A percentile compares a stretch with the other conserved stretches of the same genome.
Conservation (phyloP, 1,139 yeast species). For the Lodderomyces pseudojiufengensis region DNA sequence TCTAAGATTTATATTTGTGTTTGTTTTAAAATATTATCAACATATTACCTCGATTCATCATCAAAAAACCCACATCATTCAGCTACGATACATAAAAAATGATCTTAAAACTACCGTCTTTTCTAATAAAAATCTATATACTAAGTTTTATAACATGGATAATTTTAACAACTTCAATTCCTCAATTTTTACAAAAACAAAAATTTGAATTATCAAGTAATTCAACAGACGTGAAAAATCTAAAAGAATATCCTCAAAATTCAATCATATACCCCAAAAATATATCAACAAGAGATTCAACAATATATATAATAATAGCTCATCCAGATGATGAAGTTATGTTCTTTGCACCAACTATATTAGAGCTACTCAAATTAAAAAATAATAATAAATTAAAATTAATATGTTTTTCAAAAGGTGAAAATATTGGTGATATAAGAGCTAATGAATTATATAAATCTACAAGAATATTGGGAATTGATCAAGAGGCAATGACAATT, state of each 20-base stretch:
- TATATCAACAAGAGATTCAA: constrained; percentile 29
- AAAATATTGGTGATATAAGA: constrained; percentile 54
- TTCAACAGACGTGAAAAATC: constrained; percentile 31
- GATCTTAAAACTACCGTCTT: constrained; percentile 15
- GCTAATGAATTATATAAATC: constrained; percentile 56
- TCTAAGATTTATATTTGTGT: no score
- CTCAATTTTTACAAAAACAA: no score
- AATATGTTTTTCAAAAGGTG: constrained; percentile 76
- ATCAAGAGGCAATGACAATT: constrained; percentile 43
- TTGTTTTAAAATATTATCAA: background rate
- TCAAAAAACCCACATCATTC: constrained; percentile 7
- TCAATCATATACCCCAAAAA: constrained; percentile 37
- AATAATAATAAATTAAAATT: constrained; percentile 53
- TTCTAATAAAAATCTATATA: constrained; percentile 17
- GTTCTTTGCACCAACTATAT: constrained; percentile 86
- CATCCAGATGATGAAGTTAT: constrained; percentile 99
- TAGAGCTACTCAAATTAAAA: constrained; percentile 47
- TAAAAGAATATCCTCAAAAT: constrained; percentile 36
- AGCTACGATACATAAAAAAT: no score
- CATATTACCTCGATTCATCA: background rate
- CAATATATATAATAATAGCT: constrained; percentile 64
- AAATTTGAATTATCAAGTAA: no score
- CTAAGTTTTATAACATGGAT: constrained; percentile 36
- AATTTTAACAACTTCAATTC: constrained; percentile 37
- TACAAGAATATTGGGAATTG: constrained; percentile 55